phyloP scores from a whole-genome alignment of 169 alveolate genomes.

The Fabrea salina region DNA sequence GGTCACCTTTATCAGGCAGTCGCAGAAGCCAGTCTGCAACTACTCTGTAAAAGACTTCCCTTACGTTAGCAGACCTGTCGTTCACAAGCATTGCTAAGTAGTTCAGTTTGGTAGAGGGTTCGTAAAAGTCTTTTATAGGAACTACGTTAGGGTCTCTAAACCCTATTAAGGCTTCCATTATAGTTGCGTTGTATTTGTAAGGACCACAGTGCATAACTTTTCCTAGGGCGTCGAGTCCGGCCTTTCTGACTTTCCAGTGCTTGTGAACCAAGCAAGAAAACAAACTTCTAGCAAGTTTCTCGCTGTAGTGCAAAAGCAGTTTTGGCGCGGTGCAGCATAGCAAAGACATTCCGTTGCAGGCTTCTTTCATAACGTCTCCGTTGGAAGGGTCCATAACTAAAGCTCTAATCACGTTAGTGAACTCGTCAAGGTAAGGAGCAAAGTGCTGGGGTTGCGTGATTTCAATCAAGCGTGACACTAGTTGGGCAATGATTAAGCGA shows the following conservation, averaged over 20 bases:
- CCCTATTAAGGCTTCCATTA: conserved; percentile 85
- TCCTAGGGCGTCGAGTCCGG: conserved; percentile 83
- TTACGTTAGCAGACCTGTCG: conserved; percentile 79
- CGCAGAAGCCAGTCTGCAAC: conserved; percentile 75
- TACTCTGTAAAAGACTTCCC: conserved; percentile 75
- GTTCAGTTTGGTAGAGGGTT: conserved; percentile 81
- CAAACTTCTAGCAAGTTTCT: conserved; percentile 77
- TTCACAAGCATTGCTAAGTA: conserved; percentile 86
- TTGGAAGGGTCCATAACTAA: conserved; percentile 85
- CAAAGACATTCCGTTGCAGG: conserved; percentile 56
- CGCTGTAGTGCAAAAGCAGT: conserved; percentile 79
- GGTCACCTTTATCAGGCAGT: conserved; percentile 86
- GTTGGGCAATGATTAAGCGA: not conserved
- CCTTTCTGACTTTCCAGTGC: conserved; percentile 84
- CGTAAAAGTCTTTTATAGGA: conserved; percentile 89
- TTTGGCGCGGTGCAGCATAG: conserved; percentile 61
- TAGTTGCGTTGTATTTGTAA: conserved; percentile 83
- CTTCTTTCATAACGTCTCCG: conserved; percentile 76
- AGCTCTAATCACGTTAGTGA: conserved; percentile 78
- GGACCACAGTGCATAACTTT: conserved; percentile 81
- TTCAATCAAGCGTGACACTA: conserved; percentile 32
- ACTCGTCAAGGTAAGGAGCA: conserved; percentile 73
- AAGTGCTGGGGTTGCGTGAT: conserved; percentile 10
- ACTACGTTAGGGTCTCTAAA: conserved; percentile 90
- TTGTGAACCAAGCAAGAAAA: conserved; percentile 82